phyloP scores from a whole-genome alignment of 1,284 basidiomycete genomes.

The Paramarasmius palmivorus region DNA sequence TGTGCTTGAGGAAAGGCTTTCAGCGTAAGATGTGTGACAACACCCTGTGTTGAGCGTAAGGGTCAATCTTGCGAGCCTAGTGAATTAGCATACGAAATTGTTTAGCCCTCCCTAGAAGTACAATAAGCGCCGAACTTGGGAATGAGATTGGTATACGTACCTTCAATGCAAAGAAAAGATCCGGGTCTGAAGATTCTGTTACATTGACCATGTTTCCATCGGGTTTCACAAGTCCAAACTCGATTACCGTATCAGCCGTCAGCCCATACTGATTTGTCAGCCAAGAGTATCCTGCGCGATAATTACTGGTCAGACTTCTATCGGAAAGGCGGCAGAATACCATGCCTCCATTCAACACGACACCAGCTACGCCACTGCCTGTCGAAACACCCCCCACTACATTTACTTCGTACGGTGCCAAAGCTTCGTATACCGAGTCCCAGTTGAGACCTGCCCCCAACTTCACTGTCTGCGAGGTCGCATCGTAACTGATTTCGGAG shows the following conservation, averaged over 20 bases:
- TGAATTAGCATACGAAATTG: slow-evolving; percentile 36
- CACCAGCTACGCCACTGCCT: slow-evolving; percentile 59
- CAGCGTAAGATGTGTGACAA: slow-evolving; percentile 51
- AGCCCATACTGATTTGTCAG: slow-evolving; percentile 38
- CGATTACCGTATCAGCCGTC: slow-evolving; percentile 38
- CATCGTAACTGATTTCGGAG: slow-evolving; percentile 43
- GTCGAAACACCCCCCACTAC: slow-evolving; percentile 54
- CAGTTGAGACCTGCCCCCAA: slow-evolving; percentile 56
- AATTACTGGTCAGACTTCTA: not conserved
- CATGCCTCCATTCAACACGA: slow-evolving; percentile 56
- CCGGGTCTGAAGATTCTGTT: slow-evolving; percentile 29
- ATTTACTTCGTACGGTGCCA: slow-evolving; percentile 44
- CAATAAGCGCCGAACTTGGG: not conserved
- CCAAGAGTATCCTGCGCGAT: slow-evolving; percentile 38
- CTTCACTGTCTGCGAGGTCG: slow-evolving; percentile 35
- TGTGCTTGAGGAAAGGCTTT: slow-evolving; percentile 43
- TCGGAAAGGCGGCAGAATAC: not conserved
- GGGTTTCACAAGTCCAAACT: slow-evolving; percentile 38
- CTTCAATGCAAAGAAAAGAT: slow-evolving; percentile 40
- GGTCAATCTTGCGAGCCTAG: not conserved
- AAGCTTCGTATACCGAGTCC: slow-evolving; percentile 55
- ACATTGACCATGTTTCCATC: slow-evolving; percentile 33
- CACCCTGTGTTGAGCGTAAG: slow-evolving; percentile 33
- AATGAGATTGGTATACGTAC: slow-evolving; percentile 16
- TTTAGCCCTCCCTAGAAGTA: slow-evolving; percentile 27